Conservation (phyloP, 495 filamentous ascomycete species). For the Aspergillus hancockii region DNA sequence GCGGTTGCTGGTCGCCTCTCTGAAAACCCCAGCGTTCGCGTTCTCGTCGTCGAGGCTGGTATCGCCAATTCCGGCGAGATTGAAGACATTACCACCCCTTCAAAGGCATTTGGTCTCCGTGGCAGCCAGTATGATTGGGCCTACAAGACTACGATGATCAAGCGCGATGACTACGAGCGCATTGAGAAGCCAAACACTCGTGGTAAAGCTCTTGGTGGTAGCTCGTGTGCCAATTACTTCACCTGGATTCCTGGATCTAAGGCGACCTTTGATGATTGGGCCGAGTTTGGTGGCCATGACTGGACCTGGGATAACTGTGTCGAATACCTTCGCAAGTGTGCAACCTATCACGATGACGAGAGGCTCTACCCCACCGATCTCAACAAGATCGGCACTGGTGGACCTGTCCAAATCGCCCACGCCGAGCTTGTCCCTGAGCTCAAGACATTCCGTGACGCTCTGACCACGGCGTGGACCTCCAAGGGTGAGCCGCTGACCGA, state of each 20-base stretch:
- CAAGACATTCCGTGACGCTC: slow-evolving; percentile 54
- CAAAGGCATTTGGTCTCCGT: slow-evolving; percentile 42
- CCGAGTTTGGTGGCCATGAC: slow-evolving; percentile 51
- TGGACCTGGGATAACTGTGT: slow-evolving; percentile 58
- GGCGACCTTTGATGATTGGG: slow-evolving; percentile 60
- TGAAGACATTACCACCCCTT: slow-evolving; percentile 46
- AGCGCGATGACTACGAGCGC: slow-evolving; percentile 60
- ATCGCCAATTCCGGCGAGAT: slow-evolving; percentile 39
- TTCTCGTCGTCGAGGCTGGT: slow-evolving; percentile 59
- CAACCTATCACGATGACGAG: slow-evolving; percentile 57
- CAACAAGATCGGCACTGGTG: slow-evolving; percentile 48
- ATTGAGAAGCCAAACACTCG: slow-evolving; percentile 63
- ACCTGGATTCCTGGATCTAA: slow-evolving; percentile 57
- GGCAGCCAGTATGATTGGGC: slow-evolving; percentile 58
- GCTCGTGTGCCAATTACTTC: slow-evolving; percentile 55
- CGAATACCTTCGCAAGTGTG: slow-evolving; percentile 56
- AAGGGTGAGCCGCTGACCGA: slow-evolving; percentile 53
- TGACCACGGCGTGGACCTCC: slow-evolving; percentile 57
- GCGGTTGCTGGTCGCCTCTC: slow-evolving; percentile 61
- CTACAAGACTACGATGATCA: slow-evolving; percentile 65
- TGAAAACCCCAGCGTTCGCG: slow-evolving; percentile 48
- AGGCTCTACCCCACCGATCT: slow-evolving; percentile 38
- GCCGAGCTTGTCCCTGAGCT: slow-evolving; percentile 56
- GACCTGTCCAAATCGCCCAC: slow-evolving; percentile 57
- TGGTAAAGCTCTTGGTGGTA: slow-evolving; percentile 56